Conservation (phyloP, 108 stramenopile species). For the Skeletonema potamos region DNA sequence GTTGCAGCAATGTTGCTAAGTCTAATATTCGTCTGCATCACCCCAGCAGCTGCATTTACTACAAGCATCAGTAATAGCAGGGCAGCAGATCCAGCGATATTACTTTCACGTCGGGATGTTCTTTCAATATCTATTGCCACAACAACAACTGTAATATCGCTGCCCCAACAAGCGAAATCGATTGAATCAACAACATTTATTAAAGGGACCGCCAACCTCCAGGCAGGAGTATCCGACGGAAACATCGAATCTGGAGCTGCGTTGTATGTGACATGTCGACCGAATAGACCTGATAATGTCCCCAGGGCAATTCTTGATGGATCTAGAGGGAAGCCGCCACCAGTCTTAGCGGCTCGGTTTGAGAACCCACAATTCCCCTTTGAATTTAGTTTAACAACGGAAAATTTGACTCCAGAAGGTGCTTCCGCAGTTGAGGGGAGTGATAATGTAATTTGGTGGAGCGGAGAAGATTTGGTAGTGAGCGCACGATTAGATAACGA, state of each 20-base stretch:
- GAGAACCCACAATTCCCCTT: conserved; percentile 52
- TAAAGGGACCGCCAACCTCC: not conserved
- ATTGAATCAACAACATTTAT: not conserved
- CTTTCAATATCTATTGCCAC: not conserved
- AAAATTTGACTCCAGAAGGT: conserved; percentile 58
- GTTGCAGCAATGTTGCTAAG: too few relatives aligned
- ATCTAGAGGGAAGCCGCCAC: conserved; percentile 57
- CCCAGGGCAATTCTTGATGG: conserved; percentile 58
- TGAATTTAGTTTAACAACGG: conserved; percentile 30
- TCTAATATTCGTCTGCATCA: too few relatives aligned
- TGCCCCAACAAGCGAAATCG: not conserved
- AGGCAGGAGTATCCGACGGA: not conserved
- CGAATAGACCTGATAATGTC: conserved; percentile 59
- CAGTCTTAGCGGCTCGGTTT: conserved; percentile 54
- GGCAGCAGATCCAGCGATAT: not conserved
- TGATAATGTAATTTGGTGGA: conserved; percentile 51
- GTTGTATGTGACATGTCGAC: conserved; percentile 55
- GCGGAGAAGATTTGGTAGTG: conserved; percentile 47
- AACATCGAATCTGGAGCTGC: conserved; percentile 21
- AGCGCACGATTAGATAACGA: conserved; percentile 62
- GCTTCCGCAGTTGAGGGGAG: conserved; percentile 4
- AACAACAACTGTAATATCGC: not conserved
- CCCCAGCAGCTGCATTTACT: too few relatives aligned
- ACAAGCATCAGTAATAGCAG: too few relatives aligned
- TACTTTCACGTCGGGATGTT: not conserved